Evolutionary conservation across 306 rosid genomes (phyloP), one percentile per base, ranked within the genome.

Genomic region (Phaseolus lunatus): DNA sequence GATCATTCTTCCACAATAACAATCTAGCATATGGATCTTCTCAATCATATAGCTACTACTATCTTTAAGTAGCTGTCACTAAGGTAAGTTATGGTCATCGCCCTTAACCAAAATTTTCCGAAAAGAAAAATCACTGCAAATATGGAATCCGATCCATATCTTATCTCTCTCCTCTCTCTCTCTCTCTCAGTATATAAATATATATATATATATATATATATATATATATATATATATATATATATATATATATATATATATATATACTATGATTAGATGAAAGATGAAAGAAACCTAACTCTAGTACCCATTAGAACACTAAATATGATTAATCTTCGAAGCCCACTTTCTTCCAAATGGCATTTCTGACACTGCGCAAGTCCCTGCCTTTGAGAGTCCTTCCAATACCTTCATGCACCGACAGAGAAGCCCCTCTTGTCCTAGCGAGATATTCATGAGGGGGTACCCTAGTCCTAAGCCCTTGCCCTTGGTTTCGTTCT

Each of bases 361-460:
- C 98, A 82, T 94, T 94, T 29, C 98, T 92, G 23, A 94, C 92
- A 39, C 90, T 80, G 49, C 95, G 80, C 83, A 92, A 76, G 75
- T 94, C 98, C 19, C 97, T 87, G 2, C 98, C 98, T 78, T 94
- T 92, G 57, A 94, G 86, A 49, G 98, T 94, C 82, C 98, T 85
- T 57, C 98, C 98, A 43, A 87, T 73, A n/a, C 98, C 97, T 87
- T 94, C 98, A 39, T 94, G 97, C 16, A 92, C 96, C 0, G 97
- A 92, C 7, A 89, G 79, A 45, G 97, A 92, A 59, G 91, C 93
- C 16, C 90, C 95, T 80, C 98, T 85, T 24, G 86, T 89, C 70
- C 96, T 88, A 0, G 98, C 97, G 3, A 94, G 78, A 77, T 89
- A 92, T 85, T 89, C 93, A 15, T 94, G 97, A 9, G 98, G 98